Percentiles rank a stretch among this genome's conserved stretches.
Evolutionary conservation across 2,329 filamentous ascomycete species (phyloP).

Genomic region (Curvularia sp.): DNA sequence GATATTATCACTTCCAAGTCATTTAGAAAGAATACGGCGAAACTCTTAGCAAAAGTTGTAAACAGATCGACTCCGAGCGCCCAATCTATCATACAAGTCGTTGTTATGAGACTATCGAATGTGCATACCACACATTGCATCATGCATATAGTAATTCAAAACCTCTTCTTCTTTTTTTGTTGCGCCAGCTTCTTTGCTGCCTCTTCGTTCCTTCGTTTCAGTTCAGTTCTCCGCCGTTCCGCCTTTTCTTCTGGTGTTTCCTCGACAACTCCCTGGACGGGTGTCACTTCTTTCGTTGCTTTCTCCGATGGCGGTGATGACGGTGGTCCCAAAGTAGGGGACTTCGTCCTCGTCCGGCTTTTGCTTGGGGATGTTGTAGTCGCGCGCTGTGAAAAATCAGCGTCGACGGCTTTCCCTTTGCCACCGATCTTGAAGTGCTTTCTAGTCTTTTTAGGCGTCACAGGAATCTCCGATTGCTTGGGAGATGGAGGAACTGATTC

Average conservation of each 20-base stretch:
- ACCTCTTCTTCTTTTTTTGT: conserved; percentile 46
- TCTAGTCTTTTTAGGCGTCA: conserved; percentile 24
- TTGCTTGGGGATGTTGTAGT: conserved; percentile 12
- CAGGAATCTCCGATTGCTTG: conserved; percentile 8
- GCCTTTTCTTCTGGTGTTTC: conserved; percentile 60
- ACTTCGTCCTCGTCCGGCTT: conserved; percentile 12
- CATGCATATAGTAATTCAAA: conserved; percentile 21
- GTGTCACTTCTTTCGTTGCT: conserved; percentile 15
- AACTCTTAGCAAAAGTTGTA: not conserved
- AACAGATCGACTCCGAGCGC: not conserved
- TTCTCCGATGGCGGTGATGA: conserved; percentile 16
- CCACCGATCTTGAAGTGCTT: conserved; percentile 46
- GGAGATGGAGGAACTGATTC: conserved; percentile 8
- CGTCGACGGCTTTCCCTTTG: conserved; percentile 26
- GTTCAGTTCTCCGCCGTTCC: conserved; percentile 61
- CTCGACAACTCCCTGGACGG: conserved; percentile 30
- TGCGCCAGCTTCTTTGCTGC: conserved; percentile 59
- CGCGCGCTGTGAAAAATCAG: conserved; percentile 10
- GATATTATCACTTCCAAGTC: not conserved
- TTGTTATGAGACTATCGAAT: too few species aligned
- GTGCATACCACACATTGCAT: not conserved
- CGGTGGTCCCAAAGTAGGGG: conserved; percentile 15
- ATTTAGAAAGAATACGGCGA: not conserved
- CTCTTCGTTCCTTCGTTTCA: conserved; percentile 63
- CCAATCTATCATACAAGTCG: not conserved